These are phyloP conservation scores for Penicillium crystallinum DNA, from an alignment of 495 filamentous ascomycete species.

Conservation along the genomic window DNA sequence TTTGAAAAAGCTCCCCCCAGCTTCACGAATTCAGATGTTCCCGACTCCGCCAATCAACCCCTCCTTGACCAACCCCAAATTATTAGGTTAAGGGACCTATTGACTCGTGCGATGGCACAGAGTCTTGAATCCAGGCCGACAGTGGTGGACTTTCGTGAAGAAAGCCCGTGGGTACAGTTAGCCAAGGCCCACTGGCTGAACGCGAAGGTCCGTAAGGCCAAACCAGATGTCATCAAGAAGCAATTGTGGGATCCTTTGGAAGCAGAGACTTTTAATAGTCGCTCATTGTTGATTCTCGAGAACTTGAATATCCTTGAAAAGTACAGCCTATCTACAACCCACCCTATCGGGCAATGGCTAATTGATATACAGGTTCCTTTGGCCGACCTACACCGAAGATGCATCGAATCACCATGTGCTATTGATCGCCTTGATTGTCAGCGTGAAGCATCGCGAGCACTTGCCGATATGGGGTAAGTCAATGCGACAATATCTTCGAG, in stretches of 20 bases:
- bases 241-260: conserved; percentile 91
- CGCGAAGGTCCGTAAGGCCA: conserved; percentile 65
- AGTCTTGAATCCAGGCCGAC: conserved; percentile 51
- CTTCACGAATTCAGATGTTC: conserved; percentile 15
- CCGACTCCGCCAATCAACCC: conserved; percentile 31
- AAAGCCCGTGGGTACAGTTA: conserved; percentile 74
- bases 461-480: conserved; percentile 78
- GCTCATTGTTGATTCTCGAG: conserved; percentile 76
- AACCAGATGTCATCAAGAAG: conserved; percentile 77
- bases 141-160: conserved; percentile 66
- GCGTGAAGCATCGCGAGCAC: conserved; percentile 81
- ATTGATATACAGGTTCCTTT: conserved; percentile 63
- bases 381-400: conserved; percentile 87
- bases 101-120: conserved; percentile 42
- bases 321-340: conserved; percentile 35
- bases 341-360: conserved; percentile 19
- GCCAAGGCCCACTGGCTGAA: conserved; percentile 84
- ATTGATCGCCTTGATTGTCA: conserved; percentile 75
- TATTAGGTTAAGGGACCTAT: conserved; percentile 23
- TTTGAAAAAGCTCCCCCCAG: conserved; percentile 24
- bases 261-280: conserved; percentile 68
- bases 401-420: conserved; percentile 88
- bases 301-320: conserved; percentile 86
- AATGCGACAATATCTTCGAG: conserved; percentile 1
- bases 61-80: conserved; percentile 26